Base-by-base conservation (phyloP, 2,329 filamentous ascomycete species). In the Pseudogymnoascus sp. region DNA sequence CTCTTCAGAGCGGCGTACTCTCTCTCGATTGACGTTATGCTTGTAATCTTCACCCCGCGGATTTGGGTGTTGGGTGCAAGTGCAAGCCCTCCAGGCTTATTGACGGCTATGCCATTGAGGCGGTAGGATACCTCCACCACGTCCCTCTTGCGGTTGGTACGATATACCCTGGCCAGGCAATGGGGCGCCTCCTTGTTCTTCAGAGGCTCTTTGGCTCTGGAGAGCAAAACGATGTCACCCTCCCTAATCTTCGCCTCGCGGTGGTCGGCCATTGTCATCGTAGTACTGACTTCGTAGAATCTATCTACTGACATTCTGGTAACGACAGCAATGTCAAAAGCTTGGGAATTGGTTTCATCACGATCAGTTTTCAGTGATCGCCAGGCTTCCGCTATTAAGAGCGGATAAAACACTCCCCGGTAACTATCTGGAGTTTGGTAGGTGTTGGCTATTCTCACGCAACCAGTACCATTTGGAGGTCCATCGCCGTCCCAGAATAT, bases 331-430 rank as follows among this genome's bases (percentile, higher is more conserved):
- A 97, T 86, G 65, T 92, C 91, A 71, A 96, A 96, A 0, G 90
- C 80, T 72, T 88, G 91, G 67, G 87, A 86, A 18, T 84, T 89
- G 59, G 88, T 85, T 75, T 99, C 95, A 71, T 97, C 91, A 73
- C 93, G 93, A 18, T 90, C 85, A 60, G 91, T 93, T 60, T 96
- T 88, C 73, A 99, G 95, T 3, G 90, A 90, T 72, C 96, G 90
- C 95, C 95, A 99, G 31, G 93, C 93, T 78, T 99, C 95, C 25
- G 96, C 88, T 31, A 95, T 86, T 36, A 99, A 82, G 21, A 99
- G 80, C 5, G 93, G 93, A 68, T 96, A 88, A 75, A 99, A 99
- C 0, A 92, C 96, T 64, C 85, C 82, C 73, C 96, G 90, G 73
- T 99, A 99, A 60, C 90, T 87, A 46, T 78, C 78, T 0, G 92